phyloP scores from a whole-genome alignment of 345 rosid genomes.

The Jatropha curcas region DNA sequence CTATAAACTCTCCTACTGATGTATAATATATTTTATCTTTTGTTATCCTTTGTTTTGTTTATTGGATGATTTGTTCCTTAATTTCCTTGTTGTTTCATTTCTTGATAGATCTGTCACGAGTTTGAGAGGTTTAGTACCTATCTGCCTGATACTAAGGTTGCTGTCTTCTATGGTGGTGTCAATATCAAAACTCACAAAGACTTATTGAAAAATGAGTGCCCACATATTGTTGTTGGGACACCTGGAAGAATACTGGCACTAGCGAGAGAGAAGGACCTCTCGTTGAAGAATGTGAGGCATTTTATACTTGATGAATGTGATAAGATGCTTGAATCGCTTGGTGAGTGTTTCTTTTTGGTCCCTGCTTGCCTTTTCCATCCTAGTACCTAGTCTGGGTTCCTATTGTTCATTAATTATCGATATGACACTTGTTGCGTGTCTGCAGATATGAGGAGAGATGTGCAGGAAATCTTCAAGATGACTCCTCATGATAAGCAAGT shows the following conservation, averaged over 20 bases:
- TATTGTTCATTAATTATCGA: background rate
- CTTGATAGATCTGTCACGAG: slow-evolving; percentile 84
- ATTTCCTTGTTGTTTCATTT: background rate
- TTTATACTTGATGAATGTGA: slow-evolving; percentile 99
- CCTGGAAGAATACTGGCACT: slow-evolving; percentile 94
- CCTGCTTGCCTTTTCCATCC: background rate
- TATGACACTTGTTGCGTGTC: background rate
- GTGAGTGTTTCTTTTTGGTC: slow-evolving; percentile 32
- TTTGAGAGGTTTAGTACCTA: slow-evolving; percentile 96
- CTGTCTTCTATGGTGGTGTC: slow-evolving; percentile 97
- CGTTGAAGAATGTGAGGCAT: slow-evolving; percentile 98
- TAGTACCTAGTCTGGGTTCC: background rate
- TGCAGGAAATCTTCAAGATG: slow-evolving; percentile 98
- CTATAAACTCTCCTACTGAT: background rate
- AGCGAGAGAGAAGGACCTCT: slow-evolving; percentile 88
- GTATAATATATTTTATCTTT: background rate
- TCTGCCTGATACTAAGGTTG: slow-evolving; percentile 83
- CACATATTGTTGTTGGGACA: slow-evolving; percentile 97
- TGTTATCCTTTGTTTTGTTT: background rate
- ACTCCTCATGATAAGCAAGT: slow-evolving; percentile 99
- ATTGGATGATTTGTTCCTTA: background rate
- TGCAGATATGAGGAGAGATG: slow-evolving; percentile 96
- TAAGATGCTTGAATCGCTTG: slow-evolving; percentile 99
- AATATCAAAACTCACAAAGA: slow-evolving; percentile 88
- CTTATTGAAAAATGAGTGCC: slow-evolving; percentile 93